Evolutionary conservation across 371 early-diverging fungal genomes (phyloP), one percentile per base, ranked within the genome.

Genomic region (Mortierella sp.): DNA sequence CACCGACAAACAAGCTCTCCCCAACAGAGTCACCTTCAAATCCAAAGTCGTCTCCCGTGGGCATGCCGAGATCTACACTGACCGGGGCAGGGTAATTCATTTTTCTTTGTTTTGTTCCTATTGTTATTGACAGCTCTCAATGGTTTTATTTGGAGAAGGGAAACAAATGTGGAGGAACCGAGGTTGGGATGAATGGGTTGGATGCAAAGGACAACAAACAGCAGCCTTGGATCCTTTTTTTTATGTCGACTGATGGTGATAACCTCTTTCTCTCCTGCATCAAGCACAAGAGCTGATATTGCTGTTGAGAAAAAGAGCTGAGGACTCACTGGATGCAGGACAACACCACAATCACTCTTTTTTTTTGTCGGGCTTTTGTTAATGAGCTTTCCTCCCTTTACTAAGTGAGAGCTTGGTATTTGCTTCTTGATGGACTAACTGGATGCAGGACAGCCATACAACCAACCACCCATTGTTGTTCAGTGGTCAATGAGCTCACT

Each of bases 31-130:
- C 61, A 93, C 96, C 14, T 98, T 98, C 90, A 95, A 96, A 84
- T 95, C 95, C 85, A 98, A 98, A 80, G 99, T 98, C 26, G 98
- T 98, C 40, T 94, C 94, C 57, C 91, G 99, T 72, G 93, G 94
- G 28, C 99, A 98, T 81, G 98, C 98, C 28, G 98, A 98, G 88
- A 91, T 98, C 28, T 98, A 96, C 95, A 88, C 95, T 31, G 94
- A 94, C 76, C 87, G 90, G 77, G 96, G 95, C 34, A 93, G 96
- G 94, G 96, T 95, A 80, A 46, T 40, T n/a, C n/a, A 51, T 24
- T n/a, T 31, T 0, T 31, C 14, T 71, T 28, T 34, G 11, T 51
- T 34, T 61, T 61, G 11, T 14, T 55, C 44, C 44, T 48, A 48
- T 59, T 57, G 28, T 13, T 57, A 14, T 57, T 26, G 57, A 10